Evolutionary conservation across 371 early-diverging fungal genomes (phyloP).

Genomic region (Lichtheimia hyalospora): DNA sequence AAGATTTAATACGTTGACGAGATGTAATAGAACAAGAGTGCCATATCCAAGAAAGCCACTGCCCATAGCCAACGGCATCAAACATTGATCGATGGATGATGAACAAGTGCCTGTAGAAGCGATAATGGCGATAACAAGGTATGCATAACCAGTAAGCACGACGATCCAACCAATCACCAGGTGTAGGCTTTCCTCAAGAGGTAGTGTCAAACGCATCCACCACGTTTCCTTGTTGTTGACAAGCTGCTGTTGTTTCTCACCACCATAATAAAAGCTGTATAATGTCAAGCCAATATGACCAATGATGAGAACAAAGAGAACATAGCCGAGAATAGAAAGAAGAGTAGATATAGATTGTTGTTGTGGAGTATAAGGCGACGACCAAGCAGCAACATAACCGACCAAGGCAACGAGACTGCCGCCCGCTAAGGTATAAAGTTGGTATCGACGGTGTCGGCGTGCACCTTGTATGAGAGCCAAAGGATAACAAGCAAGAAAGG

Average conservation of each 20-base stretch:
- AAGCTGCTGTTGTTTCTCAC: not conserved
- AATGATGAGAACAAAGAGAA: slow-evolving; percentile 8
- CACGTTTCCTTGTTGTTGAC: slow-evolving; percentile 10
- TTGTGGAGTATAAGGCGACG: not conserved
- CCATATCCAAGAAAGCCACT: slow-evolving; percentile 43
- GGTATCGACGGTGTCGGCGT: slow-evolving; percentile 27
- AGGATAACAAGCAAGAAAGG: slow-evolving; percentile 42
- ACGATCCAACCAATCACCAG: slow-evolving; percentile 33
- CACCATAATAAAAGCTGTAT: slow-evolving; percentile 6
- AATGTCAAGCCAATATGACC: slow-evolving; percentile 9
- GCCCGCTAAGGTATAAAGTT: slow-evolving; percentile 19
- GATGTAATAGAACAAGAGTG: slow-evolving; percentile 30
- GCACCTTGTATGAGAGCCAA: slow-evolving; percentile 35
- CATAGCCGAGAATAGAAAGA: slow-evolving; percentile 12
- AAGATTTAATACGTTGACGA: slow-evolving; percentile 31
- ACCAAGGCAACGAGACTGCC: slow-evolving; percentile 24
- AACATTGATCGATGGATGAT: slow-evolving; percentile 14
- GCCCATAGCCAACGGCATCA: slow-evolving; percentile 41
- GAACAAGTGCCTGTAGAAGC: slow-evolving; percentile 33
- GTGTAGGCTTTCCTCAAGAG: slow-evolving; percentile 20
- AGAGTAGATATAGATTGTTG: not conserved
- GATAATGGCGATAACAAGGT: slow-evolving; percentile 23
- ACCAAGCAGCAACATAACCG: slow-evolving; percentile 31
- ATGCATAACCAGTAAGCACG: slow-evolving; percentile 22
- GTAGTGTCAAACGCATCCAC: slow-evolving; percentile 10